Evolutionary conservation across 2,329 filamentous ascomycete species (phyloP).

Genomic region (Zarea fungicola): DNA sequence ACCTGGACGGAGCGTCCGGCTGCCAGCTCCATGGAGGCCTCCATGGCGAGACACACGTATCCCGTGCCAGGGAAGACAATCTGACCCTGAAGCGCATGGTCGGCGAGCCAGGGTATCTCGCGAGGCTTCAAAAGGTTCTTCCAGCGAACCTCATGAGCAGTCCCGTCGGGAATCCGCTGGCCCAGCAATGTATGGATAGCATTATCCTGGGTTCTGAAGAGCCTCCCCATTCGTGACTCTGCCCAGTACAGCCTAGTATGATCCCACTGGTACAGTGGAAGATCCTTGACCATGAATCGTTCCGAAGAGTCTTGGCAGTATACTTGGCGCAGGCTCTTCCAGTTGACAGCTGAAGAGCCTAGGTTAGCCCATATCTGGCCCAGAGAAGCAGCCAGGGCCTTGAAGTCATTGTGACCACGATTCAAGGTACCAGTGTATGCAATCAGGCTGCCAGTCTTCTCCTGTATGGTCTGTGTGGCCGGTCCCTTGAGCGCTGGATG

Average conservation of each 20-base stretch:
- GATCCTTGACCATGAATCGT: slow-evolving; percentile 11
- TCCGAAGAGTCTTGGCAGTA: not conserved
- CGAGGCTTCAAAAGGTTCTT: slow-evolving; percentile 40
- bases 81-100: slow-evolving; percentile 49
- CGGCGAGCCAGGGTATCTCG: slow-evolving; percentile 49
- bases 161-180: slow-evolving; percentile 17
- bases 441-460: slow-evolving; percentile 20
- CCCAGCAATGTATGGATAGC: slow-evolving; percentile 39
- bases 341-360: not conserved
- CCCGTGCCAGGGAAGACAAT: slow-evolving; percentile 40
- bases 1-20: too few relatives aligned
- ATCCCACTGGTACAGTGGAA: slow-evolving; percentile 29
- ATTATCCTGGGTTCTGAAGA: slow-evolving; percentile 32
- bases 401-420: not conserved
- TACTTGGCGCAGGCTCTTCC: too few relatives aligned
- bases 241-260: slow-evolving; percentile 24
- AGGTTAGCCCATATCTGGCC: not conserved
- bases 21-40: slow-evolving; percentile 27
- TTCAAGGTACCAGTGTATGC: not conserved
- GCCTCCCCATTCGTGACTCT: slow-evolving; percentile 19
- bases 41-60: slow-evolving; percentile 38
- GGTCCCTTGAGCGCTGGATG: slow-evolving; percentile 30
- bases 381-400: not conserved
- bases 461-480: too few relatives aligned
- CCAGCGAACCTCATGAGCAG: slow-evolving; percentile 34